Conservation (phyloP, 2,329 filamentous ascomycete species). For the Didymella arachidicola region DNA sequence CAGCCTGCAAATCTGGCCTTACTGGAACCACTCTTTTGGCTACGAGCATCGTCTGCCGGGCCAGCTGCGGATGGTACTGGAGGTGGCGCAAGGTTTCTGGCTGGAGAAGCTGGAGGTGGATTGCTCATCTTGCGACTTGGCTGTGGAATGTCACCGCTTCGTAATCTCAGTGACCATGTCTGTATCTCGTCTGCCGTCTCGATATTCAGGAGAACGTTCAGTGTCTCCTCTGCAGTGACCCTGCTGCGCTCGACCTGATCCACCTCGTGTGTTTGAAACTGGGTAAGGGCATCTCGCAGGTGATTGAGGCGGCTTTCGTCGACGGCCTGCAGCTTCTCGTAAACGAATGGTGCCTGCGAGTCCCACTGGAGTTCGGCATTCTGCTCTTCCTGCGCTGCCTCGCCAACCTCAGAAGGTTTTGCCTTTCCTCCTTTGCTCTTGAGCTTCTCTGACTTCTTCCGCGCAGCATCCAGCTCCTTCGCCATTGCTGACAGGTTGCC, state of each 20-base stretch:
- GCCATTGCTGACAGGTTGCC: constrained; percentile 81
- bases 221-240: constrained; percentile 76
- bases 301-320: constrained; percentile 91
- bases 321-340: constrained; percentile 87
- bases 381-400: constrained; percentile 75
- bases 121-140: constrained; percentile 45
- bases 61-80: constrained; percentile 41
- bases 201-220: constrained; percentile 85
- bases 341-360: constrained; percentile 91
- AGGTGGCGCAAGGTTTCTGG: constrained; percentile 48
- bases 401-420: constrained; percentile 78
- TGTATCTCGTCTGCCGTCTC: constrained; percentile 88
- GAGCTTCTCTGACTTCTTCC: constrained; percentile 85
- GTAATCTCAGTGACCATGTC: constrained; percentile 65
- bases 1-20: background rate
- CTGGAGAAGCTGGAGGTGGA: constrained; percentile 35
- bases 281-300: constrained; percentile 87
- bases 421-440: constrained; percentile 79
- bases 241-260: constrained; percentile 83
- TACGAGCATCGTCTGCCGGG: constrained; percentile 61
- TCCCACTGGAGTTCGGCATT: constrained; percentile 88
- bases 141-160: constrained; percentile 48
- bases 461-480: constrained; percentile 82
- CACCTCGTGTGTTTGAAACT: constrained; percentile 90
- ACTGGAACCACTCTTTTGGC: constrained; percentile 58